Evolutionary conservation across 2,329 filamentous ascomycete species (phyloP), one percentile per base, ranked within the genome.

Genomic region (Nemania bipapillata): DNA sequence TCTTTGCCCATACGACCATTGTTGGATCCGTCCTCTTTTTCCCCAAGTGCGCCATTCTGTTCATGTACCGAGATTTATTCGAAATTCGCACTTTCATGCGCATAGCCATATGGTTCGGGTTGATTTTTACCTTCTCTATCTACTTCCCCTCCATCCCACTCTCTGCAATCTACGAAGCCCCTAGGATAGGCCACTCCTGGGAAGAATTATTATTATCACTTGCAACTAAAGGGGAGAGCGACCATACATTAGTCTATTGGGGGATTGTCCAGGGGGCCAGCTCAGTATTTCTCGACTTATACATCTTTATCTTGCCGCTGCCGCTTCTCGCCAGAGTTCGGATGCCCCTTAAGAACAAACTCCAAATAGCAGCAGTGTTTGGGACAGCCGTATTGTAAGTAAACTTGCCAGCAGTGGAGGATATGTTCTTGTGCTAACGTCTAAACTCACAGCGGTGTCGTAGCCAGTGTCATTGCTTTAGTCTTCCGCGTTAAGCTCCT

Each of bases 61-160:
- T 74, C 26, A 45, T 73, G 24, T 73, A 70, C 20, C 64, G 55
- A 8, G 66, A 73, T 50, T 47, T 74, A 26, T 74, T 74, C 56
- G 42, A 55, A 1, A 54, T 69, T 4, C 32, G 68, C 20, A 59
- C 37, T 28, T n/a, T 12, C 8, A 64, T 65, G 1, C 63, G 67
- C 4, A 59, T 66, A 5, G 56, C 59, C 20, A 60, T 70, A 63
- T 52, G 70, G n/a, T 20, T 67, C 24, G 70, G 72, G 2, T 40
- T 74, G n/a, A 22, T 71, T 28, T 35, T 68, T 63, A 50, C 62
- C n/a, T 37, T 65, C 11, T 55, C 68, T 22, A 35, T 58, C n/a
- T 72, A 71, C 55, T 8, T 66, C 4, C 26, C 69, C 12, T 54
- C 61, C 45, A 53, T 67, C 24, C 35, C 59, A 1, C 9, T 71